phyloP scores from a whole-genome alignment of 176 grass and related monocot genomes.

The Eleusine coracana region DNA sequence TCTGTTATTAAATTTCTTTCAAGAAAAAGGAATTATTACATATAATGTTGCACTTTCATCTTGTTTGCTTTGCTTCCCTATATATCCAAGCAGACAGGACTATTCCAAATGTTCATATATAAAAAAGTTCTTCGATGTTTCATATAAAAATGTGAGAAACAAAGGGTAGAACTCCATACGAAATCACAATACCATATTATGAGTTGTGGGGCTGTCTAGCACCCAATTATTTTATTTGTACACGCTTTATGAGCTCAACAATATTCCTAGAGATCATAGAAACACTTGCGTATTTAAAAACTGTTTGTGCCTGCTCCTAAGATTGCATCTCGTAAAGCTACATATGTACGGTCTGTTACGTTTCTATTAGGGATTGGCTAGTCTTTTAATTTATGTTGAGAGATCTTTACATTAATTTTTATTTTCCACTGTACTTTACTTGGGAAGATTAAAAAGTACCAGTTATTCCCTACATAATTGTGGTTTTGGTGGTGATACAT shows the following conservation, averaged over 20 bases:
- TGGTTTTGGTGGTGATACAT: constrained; percentile 46
- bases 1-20: not conserved
- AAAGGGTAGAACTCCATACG: not conserved
- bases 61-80: not conserved
- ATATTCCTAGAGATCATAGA: constrained; percentile 37
- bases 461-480: constrained; percentile 37
- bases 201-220: constrained; percentile 15
- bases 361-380: constrained; percentile 50
- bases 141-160: not conserved
- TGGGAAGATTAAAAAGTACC: constrained; percentile 24
- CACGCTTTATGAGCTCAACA: constrained; percentile 45
- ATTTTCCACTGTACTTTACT: constrained; percentile 11
- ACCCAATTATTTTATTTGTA: not conserved
- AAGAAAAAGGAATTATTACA: not conserved
- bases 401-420: constrained; percentile 26
- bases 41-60: constrained; percentile 21
- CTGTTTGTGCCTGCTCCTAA: constrained; percentile 36
- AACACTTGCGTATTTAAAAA: constrained; percentile 46
- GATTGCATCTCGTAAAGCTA: constrained; percentile 52
- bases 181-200: constrained; percentile 12
- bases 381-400: constrained; percentile 32
- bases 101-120: not conserved
- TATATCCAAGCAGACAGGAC: not conserved
- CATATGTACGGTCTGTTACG: constrained; percentile 36
- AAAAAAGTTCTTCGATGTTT: constrained; percentile 1